Evolutionary conservation across 352 stramenopile species (phyloP), one percentile per base, ranked within the genome.

Genomic region (Phytopythium chamaehyphon): DNA sequence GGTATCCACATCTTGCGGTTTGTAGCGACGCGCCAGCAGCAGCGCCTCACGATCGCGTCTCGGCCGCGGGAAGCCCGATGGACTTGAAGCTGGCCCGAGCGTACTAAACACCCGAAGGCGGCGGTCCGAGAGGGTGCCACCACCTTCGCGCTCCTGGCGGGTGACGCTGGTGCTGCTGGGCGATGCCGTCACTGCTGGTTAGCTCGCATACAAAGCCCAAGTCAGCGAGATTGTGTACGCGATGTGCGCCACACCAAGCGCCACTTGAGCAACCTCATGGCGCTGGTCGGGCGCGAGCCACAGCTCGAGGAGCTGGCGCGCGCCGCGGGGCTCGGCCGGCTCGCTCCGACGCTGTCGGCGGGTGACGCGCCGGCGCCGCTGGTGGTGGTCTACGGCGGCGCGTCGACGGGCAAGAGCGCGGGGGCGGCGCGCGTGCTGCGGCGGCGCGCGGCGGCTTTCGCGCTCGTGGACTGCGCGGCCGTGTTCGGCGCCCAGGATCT

Each of bases 321-420:
- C 2, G 66, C 79, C 33, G 55, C 71, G 35, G 77, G 72, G 31
- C 67, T 88, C 24, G 53, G 73, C 23, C 23, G 31, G n/a, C 23
- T 22, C 58, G 58, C 24, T 28, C 45, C 16, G 16, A 8, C 23
- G 22, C 11, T 3, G 19, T n/a, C 19, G 3, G 23, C 38, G 1
- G 28, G n/a, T 23, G 76, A 88, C 61, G 61, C 69, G 49, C 67
- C 76, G 40, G 52, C 66, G n/a, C 68, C 82, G 31, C 71, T 93
- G 3, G 59, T 88, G 23, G 62, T 93, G 4, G 65, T 91, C 1
- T 88, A 89, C 53, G 83, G 83, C 19, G 76, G 73, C 31, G 78
- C 82, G 23, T 90, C 80, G 11, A 85, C 78, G n/a, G 83, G 83
- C 45, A 93, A 93, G 57, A 88, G 74, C 44, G 45, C 73, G 46